Evolutionary conservation across 305 asterid genomes (phyloP), one percentile per base, ranked within the genome.

Genomic region (Solanum hybrid): DNA sequence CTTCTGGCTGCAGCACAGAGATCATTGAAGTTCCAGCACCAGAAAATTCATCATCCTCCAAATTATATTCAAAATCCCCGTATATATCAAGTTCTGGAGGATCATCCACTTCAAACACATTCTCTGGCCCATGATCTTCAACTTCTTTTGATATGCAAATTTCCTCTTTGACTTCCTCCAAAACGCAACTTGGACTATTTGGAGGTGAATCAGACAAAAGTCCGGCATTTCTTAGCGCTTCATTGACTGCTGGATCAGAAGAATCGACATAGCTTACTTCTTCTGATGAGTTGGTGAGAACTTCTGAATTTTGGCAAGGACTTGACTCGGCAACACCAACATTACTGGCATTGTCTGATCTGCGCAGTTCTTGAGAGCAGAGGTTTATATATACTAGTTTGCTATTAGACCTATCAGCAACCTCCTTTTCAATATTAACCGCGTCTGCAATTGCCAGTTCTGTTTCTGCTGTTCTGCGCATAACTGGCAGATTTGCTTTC

Each of bases 371-470:
- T 92, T 96, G 99, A 0, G 99, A 96, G 91, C 99, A 97, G 90
- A 98, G 92, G 90, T 98, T 98, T 88, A 96, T 75, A 90, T 98
- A 98, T 37, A 98, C 98, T 81, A 95, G 95, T 92, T 97, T 98
- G 96, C 98, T 96, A 91, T 95, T 97, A 91, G 99, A 98, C 94
- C 93, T 95, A 92, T 96, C 95, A 77, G 98, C 99, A 85, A 97
- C 92, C 93, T 91, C 94, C 92, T 94, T 97, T 92, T 98, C 99
- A 84, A 98, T 95, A 93, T 96, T 98, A 75, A 95, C 92, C 5
- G 99, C 99, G 92, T 98, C 98, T 51, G 98, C 99, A 93, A 97
- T 95, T 80, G 99, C 99, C 93, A 98, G 92, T 94, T 98, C 99
- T 84, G 96, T 95, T 92, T 95, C 99, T 91, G 98, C 99, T 94